Evolutionary conservation across 169 alveolate genomes (phyloP), one percentile per base, ranked within the genome.

Genomic region (Plasmodium billcollinsi): DNA sequence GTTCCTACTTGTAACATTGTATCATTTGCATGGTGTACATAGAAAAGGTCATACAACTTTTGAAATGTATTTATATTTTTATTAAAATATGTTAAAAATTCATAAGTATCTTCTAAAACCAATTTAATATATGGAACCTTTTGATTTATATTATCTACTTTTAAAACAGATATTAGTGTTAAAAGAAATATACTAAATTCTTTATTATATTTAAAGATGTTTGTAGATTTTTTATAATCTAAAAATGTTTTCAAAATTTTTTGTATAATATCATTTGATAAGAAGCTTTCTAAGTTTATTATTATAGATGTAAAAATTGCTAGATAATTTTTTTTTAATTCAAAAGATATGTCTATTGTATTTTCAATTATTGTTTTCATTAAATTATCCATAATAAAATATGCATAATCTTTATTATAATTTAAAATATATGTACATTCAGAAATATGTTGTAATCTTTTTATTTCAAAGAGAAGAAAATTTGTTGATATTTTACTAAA

Each of bases 381-480:
- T 14, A 86, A 45, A 58, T 49, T 47, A 2, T 70, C 86, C 88
- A 86, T 71, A 63, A 86, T 86, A 73, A 61, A 61, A 52, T 50
- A 86, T 20, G 92, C 92, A 33, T 14, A 72, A 12, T 86, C 72
- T 39, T 86, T 86, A n/a, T 59, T 56, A 65, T 86, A 86, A 65
- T 86, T 72, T 43, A 86, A 65, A 12, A 86, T 52, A 73, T 86
- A 86, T 3, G 85, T 49, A 50, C 50, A 71, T 6, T 58, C 72
- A 9, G 88, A 59, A n/a, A 86, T 47, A 56, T n/a, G 73, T 24
- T 86, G 78, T 74, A 86, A 65, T 47, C 88, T 43, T 56, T 72
- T 71, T 3, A 63, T 52, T 62, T 86, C 92, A 65, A 86, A 86
- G 0, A 61, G 61, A 43, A 59, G 11, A 4, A 86, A 86, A 65